These are phyloP conservation scores for Candida loeiensis DNA, from an alignment of 805 yeast genomes.

Conservation along the genomic window DNA sequence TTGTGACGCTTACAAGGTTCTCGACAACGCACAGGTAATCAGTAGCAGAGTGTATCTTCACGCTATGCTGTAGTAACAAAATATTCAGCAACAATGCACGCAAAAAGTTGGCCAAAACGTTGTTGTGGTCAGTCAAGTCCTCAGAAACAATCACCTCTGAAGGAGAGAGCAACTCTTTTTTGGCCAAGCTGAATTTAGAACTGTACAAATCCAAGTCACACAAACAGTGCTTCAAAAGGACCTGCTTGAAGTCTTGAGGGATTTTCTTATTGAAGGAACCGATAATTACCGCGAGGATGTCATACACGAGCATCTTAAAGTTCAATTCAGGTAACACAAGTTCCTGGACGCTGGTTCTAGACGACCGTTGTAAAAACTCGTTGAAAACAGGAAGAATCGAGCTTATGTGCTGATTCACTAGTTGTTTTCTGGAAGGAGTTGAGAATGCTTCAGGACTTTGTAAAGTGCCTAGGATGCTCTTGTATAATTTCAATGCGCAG, in stretches of 20 bases:
- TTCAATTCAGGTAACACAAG: slow-evolving; percentile 16
- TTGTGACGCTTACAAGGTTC: slow-evolving; percentile 27
- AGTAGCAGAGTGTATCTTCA: slow-evolving; percentile 17
- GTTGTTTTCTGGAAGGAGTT: slow-evolving; percentile 31
- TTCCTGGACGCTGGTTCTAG: no score
- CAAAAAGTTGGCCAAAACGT: slow-evolving; percentile 20
- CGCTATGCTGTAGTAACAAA: slow-evolving; percentile 25
- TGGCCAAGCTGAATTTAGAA: slow-evolving; percentile 1
- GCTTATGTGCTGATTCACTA: slow-evolving; percentile 26
- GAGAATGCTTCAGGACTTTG: slow-evolving; percentile 47
- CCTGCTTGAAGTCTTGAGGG: slow-evolving; percentile 14
- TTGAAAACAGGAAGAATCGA: slow-evolving; percentile 17
- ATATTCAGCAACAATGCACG: slow-evolving; percentile 33
- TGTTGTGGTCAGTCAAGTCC: slow-evolving; percentile 18
- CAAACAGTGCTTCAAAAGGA: slow-evolving; percentile 15
- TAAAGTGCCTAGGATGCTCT: slow-evolving; percentile 50
- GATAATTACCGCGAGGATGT: slow-evolving; percentile 21
- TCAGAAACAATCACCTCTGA: slow-evolving; percentile 9
- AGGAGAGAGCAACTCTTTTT: neutral
- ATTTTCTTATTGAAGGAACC: slow-evolving; percentile 28
- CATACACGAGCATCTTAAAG: slow-evolving; percentile 28
- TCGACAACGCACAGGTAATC: neutral
- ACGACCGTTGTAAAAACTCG: slow-evolving; percentile 15
- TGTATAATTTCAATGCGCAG: slow-evolving; percentile 50
- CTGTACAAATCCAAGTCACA: slow-evolving; percentile 21